phyloP scores from a whole-genome alignment of 495 filamentous ascomycete species.

The Penicillium waksmanii region DNA sequence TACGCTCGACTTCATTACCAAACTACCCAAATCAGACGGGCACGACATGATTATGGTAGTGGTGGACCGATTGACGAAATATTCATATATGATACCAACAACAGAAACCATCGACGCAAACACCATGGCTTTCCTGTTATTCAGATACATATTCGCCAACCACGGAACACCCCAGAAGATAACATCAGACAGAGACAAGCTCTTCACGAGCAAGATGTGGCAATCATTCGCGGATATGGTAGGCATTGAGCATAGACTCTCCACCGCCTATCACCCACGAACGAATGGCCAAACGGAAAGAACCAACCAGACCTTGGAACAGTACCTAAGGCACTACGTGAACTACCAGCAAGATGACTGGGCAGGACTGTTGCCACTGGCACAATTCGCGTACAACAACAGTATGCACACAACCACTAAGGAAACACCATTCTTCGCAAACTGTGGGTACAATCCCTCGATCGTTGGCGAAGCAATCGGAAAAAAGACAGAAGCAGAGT shows the following conservation, averaged over 20 bases:
- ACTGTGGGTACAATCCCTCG: conserved; percentile 14
- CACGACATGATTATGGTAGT: conserved; percentile 14
- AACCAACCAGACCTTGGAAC: conserved; percentile 24
- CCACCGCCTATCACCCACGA: conserved; percentile 33
- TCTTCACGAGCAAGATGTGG: conserved; percentile 1
- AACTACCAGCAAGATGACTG: conserved; percentile 36
- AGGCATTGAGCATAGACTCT: conserved; percentile 15
- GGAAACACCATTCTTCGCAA: conserved; percentile 25
- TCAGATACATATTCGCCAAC: neutral
- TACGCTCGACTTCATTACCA: conserved; percentile 28
- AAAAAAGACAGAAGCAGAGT: neutral
- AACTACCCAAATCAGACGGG: conserved; percentile 10
- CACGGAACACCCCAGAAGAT: conserved; percentile 1
- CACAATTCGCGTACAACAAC: conserved; percentile 34
- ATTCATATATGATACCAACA: neutral
- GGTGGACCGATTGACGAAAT: neutral
- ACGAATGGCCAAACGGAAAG: conserved; percentile 36
- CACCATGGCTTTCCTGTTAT: neutral
- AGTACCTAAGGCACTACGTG: conserved; percentile 27
- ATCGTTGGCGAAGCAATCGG: neutral
- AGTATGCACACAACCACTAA: neutral
- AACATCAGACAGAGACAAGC: neutral
- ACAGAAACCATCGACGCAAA: neutral
- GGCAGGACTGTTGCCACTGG: conserved; percentile 25
- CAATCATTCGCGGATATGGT: neutral